These are phyloP conservation scores for Arctostaphylos glauca DNA, from an alignment of 148 eudicot genomes.

Conservation along the genomic window DNA sequence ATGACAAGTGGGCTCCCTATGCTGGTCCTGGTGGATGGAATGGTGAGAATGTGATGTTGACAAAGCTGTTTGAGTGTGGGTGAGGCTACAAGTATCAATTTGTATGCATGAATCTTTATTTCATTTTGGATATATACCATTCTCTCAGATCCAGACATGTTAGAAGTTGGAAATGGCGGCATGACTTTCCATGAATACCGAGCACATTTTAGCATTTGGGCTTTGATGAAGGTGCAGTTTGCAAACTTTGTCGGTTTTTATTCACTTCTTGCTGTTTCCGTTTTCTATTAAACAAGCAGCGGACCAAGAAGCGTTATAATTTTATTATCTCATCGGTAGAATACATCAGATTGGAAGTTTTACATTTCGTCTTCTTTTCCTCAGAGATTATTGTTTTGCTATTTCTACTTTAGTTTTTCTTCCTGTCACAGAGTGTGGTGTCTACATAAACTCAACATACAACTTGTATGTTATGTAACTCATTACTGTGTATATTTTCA, in stretches of 20 bases:
- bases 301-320: background rate
- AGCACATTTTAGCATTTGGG: slow-evolving; percentile 97
- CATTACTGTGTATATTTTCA: background rate
- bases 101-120: background rate
- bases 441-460: background rate
- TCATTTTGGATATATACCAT: slow-evolving; percentile 6
- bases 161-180: slow-evolving; percentile 99
- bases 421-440: background rate
- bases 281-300: background rate
- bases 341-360: too few species aligned
- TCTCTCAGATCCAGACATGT: slow-evolving; percentile 89
- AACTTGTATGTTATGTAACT: background rate
- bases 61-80: background rate
- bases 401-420: too few species aligned
- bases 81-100: background rate
- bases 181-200: slow-evolving; percentile 82
- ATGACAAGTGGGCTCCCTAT: slow-evolving; percentile 93
- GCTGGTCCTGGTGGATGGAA: slow-evolving; percentile 99
- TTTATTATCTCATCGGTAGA: background rate
- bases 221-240: slow-evolving; percentile 77
- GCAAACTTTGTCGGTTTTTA: background rate
- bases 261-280: background rate
- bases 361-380: background rate
- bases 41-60: slow-evolving; percentile 47
- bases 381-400: background rate